Conservation (phyloP, 106 monocot genomes). For the Amphibolis antarctica region DNA sequence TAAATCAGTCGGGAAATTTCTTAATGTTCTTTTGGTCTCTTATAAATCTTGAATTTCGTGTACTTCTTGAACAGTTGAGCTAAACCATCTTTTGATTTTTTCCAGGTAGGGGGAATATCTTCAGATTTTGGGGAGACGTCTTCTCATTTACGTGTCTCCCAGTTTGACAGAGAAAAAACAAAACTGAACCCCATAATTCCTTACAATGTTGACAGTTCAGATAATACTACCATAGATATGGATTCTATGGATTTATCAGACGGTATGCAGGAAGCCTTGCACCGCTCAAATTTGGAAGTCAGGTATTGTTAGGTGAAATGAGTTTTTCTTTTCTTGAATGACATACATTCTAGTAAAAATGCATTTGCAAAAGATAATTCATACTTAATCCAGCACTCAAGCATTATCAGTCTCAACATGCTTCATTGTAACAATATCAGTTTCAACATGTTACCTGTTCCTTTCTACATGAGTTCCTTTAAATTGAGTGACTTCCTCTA, state of each 20-base stretch:
- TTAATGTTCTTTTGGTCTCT: too few species aligned
- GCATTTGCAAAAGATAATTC: neutral
- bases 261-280: slow-evolving; percentile 84
- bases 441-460: too few species aligned
- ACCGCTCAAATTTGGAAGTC: slow-evolving; percentile 77
- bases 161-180: neutral
- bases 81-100: too few species aligned
- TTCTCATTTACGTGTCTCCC: neutral
- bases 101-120: slow-evolving; percentile 11
- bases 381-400: neutral
- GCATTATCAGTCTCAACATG: too few species aligned
- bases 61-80: too few species aligned
- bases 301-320: slow-evolving; percentile 34
- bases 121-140: too few species aligned
- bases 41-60: too few species aligned
- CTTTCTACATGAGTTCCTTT: neutral
- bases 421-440: too few species aligned
- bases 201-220: slow-evolving; percentile 19
- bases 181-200: neutral
- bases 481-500: too few species aligned
- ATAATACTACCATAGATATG: slow-evolving; percentile 14
- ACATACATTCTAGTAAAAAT: neutral
- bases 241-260: slow-evolving; percentile 50
- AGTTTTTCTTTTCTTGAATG: neutral
- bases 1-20: too few species aligned